phyloP scores from a whole-genome alignment of 768 basidiomycete genomes.

The Suillus hirtellus region DNA sequence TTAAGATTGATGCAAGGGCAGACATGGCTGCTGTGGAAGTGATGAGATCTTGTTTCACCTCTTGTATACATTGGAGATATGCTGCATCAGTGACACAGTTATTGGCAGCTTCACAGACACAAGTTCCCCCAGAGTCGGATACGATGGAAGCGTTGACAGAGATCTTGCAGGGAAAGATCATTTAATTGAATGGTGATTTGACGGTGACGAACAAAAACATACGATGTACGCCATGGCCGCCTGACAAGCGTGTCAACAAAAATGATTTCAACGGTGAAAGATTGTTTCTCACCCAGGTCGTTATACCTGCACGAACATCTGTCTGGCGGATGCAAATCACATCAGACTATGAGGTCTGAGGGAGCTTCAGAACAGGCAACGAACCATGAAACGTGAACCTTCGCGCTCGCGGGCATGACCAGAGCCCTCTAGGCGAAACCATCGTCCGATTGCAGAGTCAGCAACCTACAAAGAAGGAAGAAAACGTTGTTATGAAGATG shows the following conservation, averaged over 20 bases:
- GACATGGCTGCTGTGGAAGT: constrained; percentile 80
- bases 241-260: background rate
- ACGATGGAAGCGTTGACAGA: constrained; percentile 85
- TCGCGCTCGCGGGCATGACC: constrained; percentile 61
- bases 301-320: constrained; percentile 76
- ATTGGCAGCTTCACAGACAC: constrained; percentile 66
- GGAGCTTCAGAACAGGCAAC: constrained; percentile 17
- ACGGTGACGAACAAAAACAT: background rate
- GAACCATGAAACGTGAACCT: constrained; percentile 62
- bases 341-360: constrained; percentile 13
- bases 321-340: constrained; percentile 44
- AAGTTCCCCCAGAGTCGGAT: constrained; percentile 76
- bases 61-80: constrained; percentile 59
- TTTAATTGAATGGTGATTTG: constrained; percentile 8
- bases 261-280: constrained; percentile 13
- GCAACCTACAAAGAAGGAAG: constrained; percentile 34
- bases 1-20: constrained; percentile 72
- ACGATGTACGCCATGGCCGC: constrained; percentile 10
- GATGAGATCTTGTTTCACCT: constrained; percentile 74
- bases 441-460: constrained; percentile 50
- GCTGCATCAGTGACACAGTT: constrained; percentile 50
- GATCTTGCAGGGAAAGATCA: constrained; percentile 44
- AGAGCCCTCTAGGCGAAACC: constrained; percentile 74
- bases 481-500: background rate
- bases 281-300: constrained; percentile 68